Evolutionary conservation across 73 alveolate species (phyloP).

Genomic region (Stentor coeruleus): DNA sequence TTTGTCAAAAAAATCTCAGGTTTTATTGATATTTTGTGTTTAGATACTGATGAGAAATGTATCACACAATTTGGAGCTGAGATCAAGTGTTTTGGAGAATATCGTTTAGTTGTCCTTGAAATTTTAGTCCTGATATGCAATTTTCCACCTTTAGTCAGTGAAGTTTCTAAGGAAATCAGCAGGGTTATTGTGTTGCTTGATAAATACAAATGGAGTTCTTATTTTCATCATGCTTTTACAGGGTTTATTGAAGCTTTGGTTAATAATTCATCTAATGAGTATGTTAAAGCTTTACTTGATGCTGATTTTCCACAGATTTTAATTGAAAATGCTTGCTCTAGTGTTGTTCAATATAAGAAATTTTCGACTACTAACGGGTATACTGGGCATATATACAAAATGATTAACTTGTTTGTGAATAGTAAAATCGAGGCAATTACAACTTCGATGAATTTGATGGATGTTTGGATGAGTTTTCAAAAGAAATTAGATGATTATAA

Average conservation of each 20-base stretch:
- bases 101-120: neutral
- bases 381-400: neutral
- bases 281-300: neutral
- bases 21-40: too few relatives aligned
- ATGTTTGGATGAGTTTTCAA: neutral
- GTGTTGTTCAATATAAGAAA: neutral
- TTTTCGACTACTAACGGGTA: neutral
- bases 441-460: neutral
- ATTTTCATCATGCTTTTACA: neutral
- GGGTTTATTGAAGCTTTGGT: neutral
- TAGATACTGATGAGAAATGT: neutral
- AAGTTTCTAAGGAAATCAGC: neutral
- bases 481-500: neutral
- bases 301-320: neutral
- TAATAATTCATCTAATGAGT: neutral
- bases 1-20: neutral
- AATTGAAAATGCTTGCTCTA: neutral
- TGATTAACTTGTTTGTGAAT: neutral
- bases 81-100: constrained; percentile 15
- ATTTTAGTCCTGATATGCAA: neutral
- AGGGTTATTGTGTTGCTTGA: neutral
- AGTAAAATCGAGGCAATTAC: neutral
- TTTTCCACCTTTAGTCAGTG: neutral
- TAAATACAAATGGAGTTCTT: neutral
- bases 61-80: constrained; percentile 20